Conservation (phyloP, 805 yeast species). For the Priceomyces haplophilus region DNA sequence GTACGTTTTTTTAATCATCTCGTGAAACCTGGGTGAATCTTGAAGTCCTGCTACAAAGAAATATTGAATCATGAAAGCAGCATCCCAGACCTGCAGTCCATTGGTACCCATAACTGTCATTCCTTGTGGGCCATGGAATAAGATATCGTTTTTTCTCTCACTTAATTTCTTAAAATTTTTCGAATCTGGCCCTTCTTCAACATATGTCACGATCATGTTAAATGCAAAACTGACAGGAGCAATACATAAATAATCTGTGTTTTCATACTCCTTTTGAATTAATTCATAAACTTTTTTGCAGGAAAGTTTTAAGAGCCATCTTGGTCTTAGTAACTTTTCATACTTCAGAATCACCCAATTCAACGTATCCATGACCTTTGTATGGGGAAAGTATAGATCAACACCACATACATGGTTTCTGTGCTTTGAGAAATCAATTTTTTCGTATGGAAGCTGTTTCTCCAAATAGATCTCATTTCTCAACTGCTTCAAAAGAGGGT, state of each 20-base stretch:
- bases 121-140: conserved; percentile 87
- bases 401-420: conserved; percentile 87
- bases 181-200: conserved; percentile 71
- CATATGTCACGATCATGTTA: conserved; percentile 65
- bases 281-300: conserved; percentile 56
- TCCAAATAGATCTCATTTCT: conserved; percentile 71
- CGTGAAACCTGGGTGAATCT: conserved; percentile 60
- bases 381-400: conserved; percentile 92
- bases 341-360: conserved; percentile 61
- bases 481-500: conserved; percentile 61
- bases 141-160: conserved; percentile 65
- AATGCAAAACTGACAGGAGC: conserved; percentile 94
- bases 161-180: conserved; percentile 52
- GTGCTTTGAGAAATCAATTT: conserved; percentile 64
- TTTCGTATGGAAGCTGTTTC: conserved; percentile 50
- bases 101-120: conserved; percentile 95
- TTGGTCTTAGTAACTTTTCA: conserved; percentile 73
- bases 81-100: conserved; percentile 97
- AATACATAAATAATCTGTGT: conserved; percentile 79
- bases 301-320: conserved; percentile 57
- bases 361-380: conserved; percentile 57
- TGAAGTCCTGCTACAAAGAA: conserved; percentile 77
- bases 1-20: conserved; percentile 62
- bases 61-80: conserved; percentile 86
- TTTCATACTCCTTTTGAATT: conserved; percentile 67